Percentiles rank a stretch among this genome's conserved stretches.
phyloP scores from a whole-genome alignment of 768 basidiomycete genomes.

The Pleurotus giganteus region DNA sequence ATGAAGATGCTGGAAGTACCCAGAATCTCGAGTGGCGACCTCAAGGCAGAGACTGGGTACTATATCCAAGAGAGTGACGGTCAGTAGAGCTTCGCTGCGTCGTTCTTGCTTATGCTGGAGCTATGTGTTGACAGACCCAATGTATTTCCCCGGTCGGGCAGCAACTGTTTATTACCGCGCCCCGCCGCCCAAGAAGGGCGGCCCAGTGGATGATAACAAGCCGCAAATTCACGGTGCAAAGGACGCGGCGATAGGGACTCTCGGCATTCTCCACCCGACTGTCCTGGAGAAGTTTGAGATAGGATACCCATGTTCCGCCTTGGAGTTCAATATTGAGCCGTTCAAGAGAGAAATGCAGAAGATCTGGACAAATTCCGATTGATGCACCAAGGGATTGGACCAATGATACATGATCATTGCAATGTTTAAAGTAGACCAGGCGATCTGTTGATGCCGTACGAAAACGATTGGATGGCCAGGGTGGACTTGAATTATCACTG shows the following conservation, averaged over 20 bases:
- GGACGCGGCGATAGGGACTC: constrained; percentile 80
- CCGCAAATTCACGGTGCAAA: constrained; percentile 35
- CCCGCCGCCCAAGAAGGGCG: constrained; percentile 32
- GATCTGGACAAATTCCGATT: constrained; percentile 49
- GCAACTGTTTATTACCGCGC: constrained; percentile 89
- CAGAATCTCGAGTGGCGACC: constrained; percentile 59
- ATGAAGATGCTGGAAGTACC: constrained; percentile 97
- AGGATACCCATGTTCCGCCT: constrained; percentile 87
- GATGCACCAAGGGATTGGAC: neutral
- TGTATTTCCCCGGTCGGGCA: constrained; percentile 94
- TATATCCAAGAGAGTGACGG: constrained; percentile 88
- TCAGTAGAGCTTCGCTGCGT: constrained; percentile 34
- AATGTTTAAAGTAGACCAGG: neutral
- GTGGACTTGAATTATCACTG: neutral
- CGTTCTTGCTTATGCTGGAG: neutral
- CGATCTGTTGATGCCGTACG: neutral
- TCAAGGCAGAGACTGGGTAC: constrained; percentile 70
- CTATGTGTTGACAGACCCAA: constrained; percentile 58
- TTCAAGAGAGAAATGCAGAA: constrained; percentile 74
- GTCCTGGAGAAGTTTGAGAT: constrained; percentile 95
- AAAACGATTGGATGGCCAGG: neutral
- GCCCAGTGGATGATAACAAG: constrained; percentile 37
- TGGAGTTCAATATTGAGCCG: constrained; percentile 95
- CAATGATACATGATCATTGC: neutral
- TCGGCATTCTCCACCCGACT: constrained; percentile 91